Percentiles rank a stretch among this genome's conserved stretches.
Conservation (phyloP, 345 rosid species). For the Lumnitzera racemosa region DNA sequence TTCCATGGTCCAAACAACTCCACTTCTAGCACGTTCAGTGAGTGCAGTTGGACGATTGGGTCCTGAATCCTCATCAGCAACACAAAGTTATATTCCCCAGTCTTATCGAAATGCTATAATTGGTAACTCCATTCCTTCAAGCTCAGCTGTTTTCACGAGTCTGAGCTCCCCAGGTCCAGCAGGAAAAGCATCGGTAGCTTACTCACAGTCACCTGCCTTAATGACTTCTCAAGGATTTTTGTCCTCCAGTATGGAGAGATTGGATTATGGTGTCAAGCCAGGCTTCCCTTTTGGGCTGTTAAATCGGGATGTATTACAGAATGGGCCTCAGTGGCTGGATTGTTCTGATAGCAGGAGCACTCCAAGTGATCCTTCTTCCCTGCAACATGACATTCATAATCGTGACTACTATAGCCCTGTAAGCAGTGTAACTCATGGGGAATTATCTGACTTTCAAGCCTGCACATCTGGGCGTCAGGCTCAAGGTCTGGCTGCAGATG, state of each 20-base stretch:
- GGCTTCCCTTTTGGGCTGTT: conserved; percentile 38
- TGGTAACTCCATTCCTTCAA: conserved; percentile 52
- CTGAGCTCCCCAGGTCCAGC: conserved; percentile 39
- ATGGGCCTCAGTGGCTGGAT: conserved; percentile 57
- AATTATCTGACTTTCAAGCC: conserved; percentile 29
- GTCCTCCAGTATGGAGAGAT: conserved; percentile 35
- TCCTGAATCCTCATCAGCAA: conserved; percentile 46
- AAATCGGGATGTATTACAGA: conserved; percentile 35
- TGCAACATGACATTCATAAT: conserved; percentile 24
- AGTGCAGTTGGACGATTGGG: conserved; percentile 83
- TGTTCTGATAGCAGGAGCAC: conserved; percentile 24
- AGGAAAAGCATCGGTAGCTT: conserved; percentile 35
- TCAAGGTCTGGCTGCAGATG: conserved; percentile 51
- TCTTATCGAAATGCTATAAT: conserved; percentile 79
- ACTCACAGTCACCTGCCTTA: conserved; percentile 34
- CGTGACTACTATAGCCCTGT: conserved; percentile 23
- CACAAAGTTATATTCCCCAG: conserved; percentile 52
- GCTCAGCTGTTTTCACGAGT: conserved; percentile 42
- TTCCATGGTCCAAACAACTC: conserved; percentile 49
- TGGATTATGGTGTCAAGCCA: conserved; percentile 34
- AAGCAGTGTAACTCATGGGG: conserved; percentile 23
- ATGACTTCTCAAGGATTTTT: conserved; percentile 39
- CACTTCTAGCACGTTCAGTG: conserved; percentile 65
- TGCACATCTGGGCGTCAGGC: conserved; percentile 45
- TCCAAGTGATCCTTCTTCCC: conserved; percentile 23